Conservation (phyloP, 208 protist genomes). For the Trichomonas tenax region DNA sequence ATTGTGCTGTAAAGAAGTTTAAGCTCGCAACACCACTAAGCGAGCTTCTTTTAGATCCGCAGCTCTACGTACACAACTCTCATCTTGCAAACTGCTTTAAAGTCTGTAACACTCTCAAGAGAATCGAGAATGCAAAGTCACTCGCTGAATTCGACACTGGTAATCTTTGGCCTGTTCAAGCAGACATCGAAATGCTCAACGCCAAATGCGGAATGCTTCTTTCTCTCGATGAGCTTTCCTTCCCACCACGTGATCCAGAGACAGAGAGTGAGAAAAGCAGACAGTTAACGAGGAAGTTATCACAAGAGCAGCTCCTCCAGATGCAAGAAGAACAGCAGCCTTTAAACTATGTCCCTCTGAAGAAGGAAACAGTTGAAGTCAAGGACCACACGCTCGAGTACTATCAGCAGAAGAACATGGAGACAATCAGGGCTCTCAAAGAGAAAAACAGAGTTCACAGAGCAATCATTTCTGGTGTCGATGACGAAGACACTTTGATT, state of each 20-base stretch:
- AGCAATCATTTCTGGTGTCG: neutral
- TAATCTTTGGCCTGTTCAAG: neutral
- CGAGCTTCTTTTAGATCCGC: neutral
- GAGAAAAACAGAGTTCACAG: neutral
- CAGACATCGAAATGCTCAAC: neutral
- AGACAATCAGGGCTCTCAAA: neutral
- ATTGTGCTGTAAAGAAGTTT: neutral
- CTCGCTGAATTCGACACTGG: neutral
- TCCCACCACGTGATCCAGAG: neutral
- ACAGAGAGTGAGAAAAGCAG: neutral
- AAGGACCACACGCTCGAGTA: neutral
- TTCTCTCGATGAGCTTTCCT: neutral
- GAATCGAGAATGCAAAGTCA: neutral
- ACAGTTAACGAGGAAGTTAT: neutral
- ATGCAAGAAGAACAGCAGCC: neutral
- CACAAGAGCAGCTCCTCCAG: neutral
- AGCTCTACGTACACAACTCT: neutral
- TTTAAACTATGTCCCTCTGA: neutral
- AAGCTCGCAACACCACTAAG: neutral
- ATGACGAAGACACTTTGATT: neutral
- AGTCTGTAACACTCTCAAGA: neutral
- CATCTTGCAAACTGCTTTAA: neutral
- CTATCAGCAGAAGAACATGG: neutral
- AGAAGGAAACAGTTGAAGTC: neutral
- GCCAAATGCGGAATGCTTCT: neutral